phyloP scores from a whole-genome alignment of 495 filamentous ascomycete genomes.

The Xanthoparmelia taractica region DNA sequence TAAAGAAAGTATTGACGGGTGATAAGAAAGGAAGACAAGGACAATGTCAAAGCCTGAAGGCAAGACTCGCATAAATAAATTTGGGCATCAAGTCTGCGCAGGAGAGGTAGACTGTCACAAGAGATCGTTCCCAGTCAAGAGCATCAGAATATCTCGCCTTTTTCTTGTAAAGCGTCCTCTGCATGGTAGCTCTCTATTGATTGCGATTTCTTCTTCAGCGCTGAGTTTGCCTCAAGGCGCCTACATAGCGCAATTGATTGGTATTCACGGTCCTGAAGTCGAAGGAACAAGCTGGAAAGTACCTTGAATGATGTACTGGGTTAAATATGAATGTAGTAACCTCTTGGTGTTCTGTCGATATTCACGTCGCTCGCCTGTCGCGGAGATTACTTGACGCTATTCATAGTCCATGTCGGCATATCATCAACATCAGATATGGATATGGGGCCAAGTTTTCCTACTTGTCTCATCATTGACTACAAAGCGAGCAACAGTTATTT shows the following conservation, averaged over 20 bases:
- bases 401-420: background rate
- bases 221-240: background rate
- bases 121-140: background rate
- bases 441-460: no score
- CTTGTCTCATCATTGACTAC: background rate
- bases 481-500: background rate
- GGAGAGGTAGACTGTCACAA: no score
- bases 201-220: background rate
- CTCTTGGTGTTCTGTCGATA: no score
- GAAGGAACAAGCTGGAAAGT: background rate
- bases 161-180: background rate
- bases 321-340: background rate
- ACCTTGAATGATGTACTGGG: background rate
- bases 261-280: background rate
- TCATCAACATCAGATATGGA: no score
- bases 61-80: no score
- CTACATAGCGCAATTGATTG: background rate
- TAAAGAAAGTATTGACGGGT: background rate
- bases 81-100: no score
- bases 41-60: no score
- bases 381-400: background rate
- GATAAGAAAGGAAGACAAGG: background rate
- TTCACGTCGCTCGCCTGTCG: background rate
- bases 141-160: background rate
- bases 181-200: background rate